phyloP scores from a whole-genome alignment of 371 early-diverging fungal species.

The Mortierella sp. region DNA sequence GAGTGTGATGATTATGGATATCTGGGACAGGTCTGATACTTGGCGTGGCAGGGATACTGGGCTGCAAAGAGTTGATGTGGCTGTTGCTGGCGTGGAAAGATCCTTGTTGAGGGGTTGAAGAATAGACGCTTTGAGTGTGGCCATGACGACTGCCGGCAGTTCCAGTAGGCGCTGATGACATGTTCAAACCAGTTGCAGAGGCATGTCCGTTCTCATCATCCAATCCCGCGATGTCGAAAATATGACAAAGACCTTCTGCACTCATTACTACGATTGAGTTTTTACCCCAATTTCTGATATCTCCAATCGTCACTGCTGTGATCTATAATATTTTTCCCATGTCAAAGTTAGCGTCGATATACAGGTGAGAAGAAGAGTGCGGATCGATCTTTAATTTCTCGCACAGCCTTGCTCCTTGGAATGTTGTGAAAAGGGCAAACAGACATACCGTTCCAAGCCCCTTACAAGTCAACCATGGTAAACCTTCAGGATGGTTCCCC shows the following conservation, averaged over 20 bases:
- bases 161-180: constrained; percentile 3
- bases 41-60: constrained; percentile 46
- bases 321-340: constrained; percentile 56
- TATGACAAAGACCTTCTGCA: constrained; percentile 77
- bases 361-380: neutral
- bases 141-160: constrained; percentile 19
- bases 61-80: constrained; percentile 5
- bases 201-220: constrained; percentile 25
- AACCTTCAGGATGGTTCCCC: constrained; percentile 67
- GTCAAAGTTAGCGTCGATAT: neutral
- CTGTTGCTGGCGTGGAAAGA: constrained; percentile 20
- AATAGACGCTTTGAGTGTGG: constrained; percentile 30
- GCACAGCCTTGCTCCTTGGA: neutral
- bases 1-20: constrained; percentile 14
- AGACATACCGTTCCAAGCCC: constrained; percentile 73
- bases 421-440: neutral
- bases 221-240: constrained; percentile 69
- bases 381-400: too few relatives aligned
- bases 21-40: constrained; percentile 52
- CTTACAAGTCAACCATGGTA: constrained; percentile 69
- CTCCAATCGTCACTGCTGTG: constrained; percentile 77
- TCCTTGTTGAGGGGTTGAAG: constrained; percentile 30
- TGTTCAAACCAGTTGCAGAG: neutral
- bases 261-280: constrained; percentile 76
- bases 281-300: constrained; percentile 73